Conservation (phyloP, 345 rosid genomes). For the Aquilaria yunnanensis region DNA sequence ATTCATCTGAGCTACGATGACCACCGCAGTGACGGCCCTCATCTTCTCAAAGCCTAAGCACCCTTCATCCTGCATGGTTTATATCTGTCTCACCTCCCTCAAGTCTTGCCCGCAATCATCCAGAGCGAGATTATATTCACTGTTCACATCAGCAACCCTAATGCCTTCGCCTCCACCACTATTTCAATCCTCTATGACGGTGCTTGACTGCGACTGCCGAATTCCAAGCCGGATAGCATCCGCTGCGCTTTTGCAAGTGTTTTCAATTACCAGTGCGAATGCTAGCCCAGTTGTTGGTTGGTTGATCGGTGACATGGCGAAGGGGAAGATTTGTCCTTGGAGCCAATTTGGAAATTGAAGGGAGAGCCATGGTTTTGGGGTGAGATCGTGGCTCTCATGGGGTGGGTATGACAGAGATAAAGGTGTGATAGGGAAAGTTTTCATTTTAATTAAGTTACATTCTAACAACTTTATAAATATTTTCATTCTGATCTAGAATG, state of each 20-base stretch:
- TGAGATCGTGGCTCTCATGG: constrained; percentile 45
- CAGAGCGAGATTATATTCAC: constrained; percentile 71
- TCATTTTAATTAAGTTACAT: no score
- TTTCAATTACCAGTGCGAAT: constrained; percentile 65
- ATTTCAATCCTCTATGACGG: constrained; percentile 93
- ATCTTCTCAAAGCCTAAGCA: constrained; percentile 58
- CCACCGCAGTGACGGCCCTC: constrained; percentile 41
- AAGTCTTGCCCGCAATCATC: constrained; percentile 58
- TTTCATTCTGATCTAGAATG: no score
- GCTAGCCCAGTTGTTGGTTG: constrained; percentile 66
- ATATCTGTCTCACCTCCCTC: constrained; percentile 69
- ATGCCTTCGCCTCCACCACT: constrained; percentile 54
- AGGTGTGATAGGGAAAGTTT: no score
- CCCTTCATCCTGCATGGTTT: constrained; percentile 74
- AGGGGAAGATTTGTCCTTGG: constrained; percentile 69
- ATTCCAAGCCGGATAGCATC: constrained; percentile 67
- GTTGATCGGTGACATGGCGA: constrained; percentile 66
- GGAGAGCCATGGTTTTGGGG: constrained; percentile 70
- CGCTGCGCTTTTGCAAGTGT: constrained; percentile 52
- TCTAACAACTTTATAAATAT: no score
- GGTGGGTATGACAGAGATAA: no score
- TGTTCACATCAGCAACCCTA: constrained; percentile 83
- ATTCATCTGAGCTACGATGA: constrained; percentile 56
- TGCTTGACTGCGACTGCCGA: constrained; percentile 59
- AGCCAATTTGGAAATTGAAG: constrained; percentile 56